Base-by-base conservation (phyloP, 352 stramenopile genomes). In the Globisporangium megalacanthum region DNA sequence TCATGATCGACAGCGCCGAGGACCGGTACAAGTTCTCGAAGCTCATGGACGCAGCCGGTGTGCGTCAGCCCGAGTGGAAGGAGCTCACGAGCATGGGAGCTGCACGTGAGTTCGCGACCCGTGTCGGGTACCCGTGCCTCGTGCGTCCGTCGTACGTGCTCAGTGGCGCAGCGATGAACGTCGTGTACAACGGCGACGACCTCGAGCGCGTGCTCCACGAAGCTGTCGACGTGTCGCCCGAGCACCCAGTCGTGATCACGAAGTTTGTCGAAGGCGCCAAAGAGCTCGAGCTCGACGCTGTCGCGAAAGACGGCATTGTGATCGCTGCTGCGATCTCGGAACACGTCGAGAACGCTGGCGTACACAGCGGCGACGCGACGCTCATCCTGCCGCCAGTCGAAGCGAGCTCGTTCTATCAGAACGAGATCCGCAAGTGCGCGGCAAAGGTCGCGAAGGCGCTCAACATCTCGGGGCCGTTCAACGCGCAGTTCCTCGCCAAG, bases 111-210 rank as follows among this genome's bases (percentile, higher is more conserved):
- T 99, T 99, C 71, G 96, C 95, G 31, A 74, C 84, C 15, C 70
- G 94, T 33, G 94, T 98, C 33, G 95, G 88, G 36, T 99, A 98
- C 73, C 92, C 95, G 49, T 96, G 98, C 48, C 83, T 99, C 29
- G 96, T 99, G 20, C 87, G 97, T 62, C 97, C 96, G 31, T 98
- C 91, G 31, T 99, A 98, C 80, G 97, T 99, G 54, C 82, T 99
- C 10, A 97, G 83, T 70, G 97, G 97, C 56, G 97, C 97, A 51
- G 97, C 96, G 20, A 99, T 99, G 97, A 98, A 97, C 69, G 97
- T 99, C 66, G 95, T 91, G 17, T 98, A 92, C 74, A 96, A 81
- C 66, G 90, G 98, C 60, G 79, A 89, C 49, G 85, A 98, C 56
- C 77, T 99, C 31, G 70, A 87, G 39, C 59, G 67, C 15, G 79